Evolutionary conservation across 805 yeast genomes (phyloP), one percentile per base, ranked within the genome.

Genomic region (Debaryomyces castellii): DNA sequence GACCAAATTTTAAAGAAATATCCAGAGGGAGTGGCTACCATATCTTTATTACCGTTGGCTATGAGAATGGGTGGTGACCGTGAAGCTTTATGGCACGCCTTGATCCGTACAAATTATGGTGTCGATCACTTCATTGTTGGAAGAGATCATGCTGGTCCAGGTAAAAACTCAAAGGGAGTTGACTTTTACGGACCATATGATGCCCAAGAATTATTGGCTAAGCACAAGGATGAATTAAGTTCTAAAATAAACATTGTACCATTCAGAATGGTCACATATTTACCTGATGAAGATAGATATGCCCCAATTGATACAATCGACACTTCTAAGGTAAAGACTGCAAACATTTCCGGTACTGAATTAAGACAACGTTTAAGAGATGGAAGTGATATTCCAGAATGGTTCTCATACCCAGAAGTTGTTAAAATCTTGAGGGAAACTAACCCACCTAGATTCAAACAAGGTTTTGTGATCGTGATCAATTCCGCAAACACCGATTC

Each of bases 21-120:
- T 70, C 98, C 97, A 43, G 87, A 84, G 52, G 97, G 97, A 44
- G 85, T 91, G 81, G 97, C 97, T 12, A 82, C 87, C 53, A 74
- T 91, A 51, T 85, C 97, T 7, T 73, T 91, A 52, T 77, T 91
- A 57, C 98, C 98, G 10, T 76, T 91, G 61, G 98, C 98, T 33
- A 91, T 91, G 98, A 85, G 98, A 78, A 91, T 91, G 98, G 97
- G 94, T 46, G 98, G 98, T 67, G 97, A 92, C 67, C 83, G 96
- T 66, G 98, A 91, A 73, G 98, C 98, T 18, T 87, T 91, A 38
- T 92, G 97, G 97, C 98, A 91, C 65, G 96, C 97, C 14, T 85
- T 92, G 60, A 91, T 91, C 65, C 87, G 98, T 71, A 89, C 89
- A 76, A 91, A 91, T 73, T 90, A 85, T 64, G 98, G 98, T 63